These are phyloP conservation scores for Vitis riparia DNA, from an alignment of 164 flowering plant species.

Conservation along the genomic window DNA sequence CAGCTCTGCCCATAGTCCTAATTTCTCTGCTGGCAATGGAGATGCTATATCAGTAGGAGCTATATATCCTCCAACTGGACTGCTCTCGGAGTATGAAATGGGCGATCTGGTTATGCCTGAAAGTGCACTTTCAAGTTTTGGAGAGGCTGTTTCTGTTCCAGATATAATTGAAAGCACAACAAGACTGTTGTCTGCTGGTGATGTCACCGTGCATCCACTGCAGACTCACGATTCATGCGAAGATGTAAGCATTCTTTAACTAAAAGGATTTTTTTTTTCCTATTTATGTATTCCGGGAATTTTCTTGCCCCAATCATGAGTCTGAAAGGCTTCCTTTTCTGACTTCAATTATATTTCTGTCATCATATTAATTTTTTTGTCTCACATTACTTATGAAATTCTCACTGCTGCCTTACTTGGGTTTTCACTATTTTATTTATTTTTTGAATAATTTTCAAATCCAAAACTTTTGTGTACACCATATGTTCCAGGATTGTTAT, in stretches of 20 bases:
- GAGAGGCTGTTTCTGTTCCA: slow-evolving; percentile 54
- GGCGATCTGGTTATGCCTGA: slow-evolving; percentile 54
- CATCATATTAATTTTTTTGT: no score
- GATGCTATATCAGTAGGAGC: slow-evolving; percentile 46
- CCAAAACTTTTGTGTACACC: no score
- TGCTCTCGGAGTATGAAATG: slow-evolving; percentile 47
- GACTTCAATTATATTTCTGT: no score
- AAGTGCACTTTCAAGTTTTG: slow-evolving; percentile 58
- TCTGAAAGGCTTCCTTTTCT: no score
- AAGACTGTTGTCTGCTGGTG: slow-evolving; percentile 57
- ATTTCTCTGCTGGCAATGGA: slow-evolving; percentile 63
- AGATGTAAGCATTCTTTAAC: slow-evolving; percentile 49
- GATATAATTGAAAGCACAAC: slow-evolving; percentile 81
- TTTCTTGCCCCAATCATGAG: no score
- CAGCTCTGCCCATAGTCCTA: slow-evolving; percentile 65
- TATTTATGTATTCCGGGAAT: background rate
- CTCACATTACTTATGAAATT: no score
- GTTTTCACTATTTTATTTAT: no score
- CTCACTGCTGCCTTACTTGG: no score
- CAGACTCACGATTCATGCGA: slow-evolving; percentile 63
- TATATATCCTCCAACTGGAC: slow-evolving; percentile 33
- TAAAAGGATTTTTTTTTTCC: background rate
- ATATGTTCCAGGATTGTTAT: no score
- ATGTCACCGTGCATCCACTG: slow-evolving; percentile 52
- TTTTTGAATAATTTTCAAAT: no score